These are phyloP conservation scores for Diplodia mutila DNA, from an alignment of 2,329 filamentous ascomycete species.

Conservation along the genomic window DNA sequence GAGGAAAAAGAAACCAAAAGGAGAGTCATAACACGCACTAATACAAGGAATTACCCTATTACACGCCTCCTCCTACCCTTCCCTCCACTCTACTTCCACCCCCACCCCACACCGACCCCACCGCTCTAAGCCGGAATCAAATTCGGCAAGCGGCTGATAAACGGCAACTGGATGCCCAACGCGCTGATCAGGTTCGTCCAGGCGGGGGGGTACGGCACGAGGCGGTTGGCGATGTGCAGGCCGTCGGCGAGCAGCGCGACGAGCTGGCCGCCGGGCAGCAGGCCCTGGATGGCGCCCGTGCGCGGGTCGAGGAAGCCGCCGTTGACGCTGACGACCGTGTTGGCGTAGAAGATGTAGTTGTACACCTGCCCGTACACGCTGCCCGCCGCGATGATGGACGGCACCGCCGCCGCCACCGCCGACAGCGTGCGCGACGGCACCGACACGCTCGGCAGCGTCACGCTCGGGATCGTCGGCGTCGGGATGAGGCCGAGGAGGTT, in stretches of 20 bases:
- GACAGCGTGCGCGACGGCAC: neutral
- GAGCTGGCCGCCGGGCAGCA: constrained; percentile 21
- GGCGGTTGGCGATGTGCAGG: constrained; percentile 22
- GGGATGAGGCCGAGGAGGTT: neutral
- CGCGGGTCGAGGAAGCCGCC: constrained; percentile 22
- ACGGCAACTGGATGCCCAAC: constrained; percentile 10
- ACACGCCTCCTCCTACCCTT: neutral
- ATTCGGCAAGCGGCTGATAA: constrained; percentile 11
- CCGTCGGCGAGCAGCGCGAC: constrained; percentile 17
- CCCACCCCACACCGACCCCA: neutral
- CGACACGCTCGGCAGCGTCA: neutral
- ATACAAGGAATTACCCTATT: neutral
- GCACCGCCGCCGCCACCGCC: neutral
- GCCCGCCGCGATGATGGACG: constrained; percentile 20
- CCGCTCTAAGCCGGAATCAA: neutral
- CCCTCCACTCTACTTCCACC: neutral
- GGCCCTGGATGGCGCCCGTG: constrained; percentile 17
- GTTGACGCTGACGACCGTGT: constrained; percentile 24
- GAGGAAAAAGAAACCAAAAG: neutral
- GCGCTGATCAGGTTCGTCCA: neutral
- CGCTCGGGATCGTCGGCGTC: neutral
- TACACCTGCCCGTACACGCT: constrained; percentile 24
- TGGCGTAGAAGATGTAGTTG: constrained; percentile 26
- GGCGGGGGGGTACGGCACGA: constrained; percentile 22
- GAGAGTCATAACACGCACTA: neutral